Conservation (phyloP, 192 early-diverging fungal genomes). For the Gryganskiella cystojenkinii region DNA sequence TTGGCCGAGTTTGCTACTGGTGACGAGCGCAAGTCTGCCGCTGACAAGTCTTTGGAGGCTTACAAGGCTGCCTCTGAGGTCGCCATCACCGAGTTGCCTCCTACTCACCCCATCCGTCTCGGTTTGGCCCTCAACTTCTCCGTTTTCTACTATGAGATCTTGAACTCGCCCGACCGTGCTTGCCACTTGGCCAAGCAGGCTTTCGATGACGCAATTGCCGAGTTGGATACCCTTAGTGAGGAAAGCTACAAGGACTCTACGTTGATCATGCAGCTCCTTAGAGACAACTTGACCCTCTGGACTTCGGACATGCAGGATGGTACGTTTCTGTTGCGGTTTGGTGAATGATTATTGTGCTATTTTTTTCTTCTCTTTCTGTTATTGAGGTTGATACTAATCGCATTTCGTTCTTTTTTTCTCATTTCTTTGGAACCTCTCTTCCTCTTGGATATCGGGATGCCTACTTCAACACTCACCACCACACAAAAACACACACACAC, state of each 20-base stretch:
- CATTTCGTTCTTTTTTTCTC: no score
- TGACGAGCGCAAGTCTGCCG: constrained; percentile 85
- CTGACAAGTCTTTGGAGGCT: constrained; percentile 85
- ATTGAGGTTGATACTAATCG: no score
- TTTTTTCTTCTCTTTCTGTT: neutral
- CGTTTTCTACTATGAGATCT: constrained; percentile 98
- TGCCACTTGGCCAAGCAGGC: constrained; percentile 93
- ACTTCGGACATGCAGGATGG: constrained; percentile 95
- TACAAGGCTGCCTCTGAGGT: constrained; percentile 96
- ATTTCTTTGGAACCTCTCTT: no score
- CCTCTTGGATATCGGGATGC: no score
- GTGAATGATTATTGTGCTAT: neutral
- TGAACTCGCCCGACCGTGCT: constrained; percentile 96
- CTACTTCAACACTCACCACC: no score
- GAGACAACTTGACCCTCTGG: constrained; percentile 99
- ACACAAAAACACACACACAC: no score
- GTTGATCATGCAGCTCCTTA: constrained; percentile 97
- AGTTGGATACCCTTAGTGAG: constrained; percentile 96
- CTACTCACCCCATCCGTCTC: constrained; percentile 96
- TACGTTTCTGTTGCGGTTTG: constrained; percentile 23
- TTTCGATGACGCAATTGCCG: constrained; percentile 98
- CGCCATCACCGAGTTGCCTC: constrained; percentile 91
- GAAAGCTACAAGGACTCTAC: constrained; percentile 99
- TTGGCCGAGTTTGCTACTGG: constrained; percentile 95
- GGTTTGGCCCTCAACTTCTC: constrained; percentile 98